Percentiles rank a stretch among this genome's conserved stretches.
phyloP scores from a whole-genome alignment of 1,284 basidiomycete genomes.

The Coriolopsis trogii region DNA sequence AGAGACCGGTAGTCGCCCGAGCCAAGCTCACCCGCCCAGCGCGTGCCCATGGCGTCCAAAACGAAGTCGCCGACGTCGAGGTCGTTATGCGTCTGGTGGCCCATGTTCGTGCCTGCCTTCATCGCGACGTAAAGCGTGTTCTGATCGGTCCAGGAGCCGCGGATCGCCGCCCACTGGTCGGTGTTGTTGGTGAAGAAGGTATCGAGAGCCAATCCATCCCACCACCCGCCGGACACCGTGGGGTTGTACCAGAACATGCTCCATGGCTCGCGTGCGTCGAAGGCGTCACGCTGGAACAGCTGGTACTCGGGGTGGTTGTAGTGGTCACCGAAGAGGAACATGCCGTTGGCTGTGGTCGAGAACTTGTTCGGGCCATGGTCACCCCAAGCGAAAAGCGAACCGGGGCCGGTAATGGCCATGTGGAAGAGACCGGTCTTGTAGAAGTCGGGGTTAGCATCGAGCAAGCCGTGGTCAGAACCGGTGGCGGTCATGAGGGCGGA shows the following conservation, averaged over 20 bases:
- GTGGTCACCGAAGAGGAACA: constrained; percentile 72
- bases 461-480: constrained; percentile 80
- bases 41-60: constrained; percentile 90
- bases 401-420: constrained; percentile 87
- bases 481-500: constrained; percentile 85
- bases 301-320: constrained; percentile 76
- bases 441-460: constrained; percentile 72
- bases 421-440: constrained; percentile 85
- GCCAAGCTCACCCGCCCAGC: constrained; percentile 96
- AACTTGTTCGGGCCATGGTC: constrained; percentile 97
- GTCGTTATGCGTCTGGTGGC: constrained; percentile 93
- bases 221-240: constrained; percentile 83
- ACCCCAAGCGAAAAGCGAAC: constrained; percentile 89
- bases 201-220: constrained; percentile 86
- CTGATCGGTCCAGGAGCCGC: constrained; percentile 90
- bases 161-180: constrained; percentile 90
- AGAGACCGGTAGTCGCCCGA: constrained; percentile 81
- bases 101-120: constrained; percentile 80
- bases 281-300: constrained; percentile 92
- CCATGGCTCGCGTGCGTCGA: constrained; percentile 87
- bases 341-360: constrained; percentile 77
- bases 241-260: constrained; percentile 99
- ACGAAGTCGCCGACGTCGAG: constrained; percentile 95
- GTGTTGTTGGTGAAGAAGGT: constrained; percentile 72
- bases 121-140: constrained; percentile 85